Percentiles rank a stretch among this genome's conserved stretches.
phyloP scores from a whole-genome alignment of 2,329 filamentous ascomycete species.

The Paramyrothecium roridum region DNA sequence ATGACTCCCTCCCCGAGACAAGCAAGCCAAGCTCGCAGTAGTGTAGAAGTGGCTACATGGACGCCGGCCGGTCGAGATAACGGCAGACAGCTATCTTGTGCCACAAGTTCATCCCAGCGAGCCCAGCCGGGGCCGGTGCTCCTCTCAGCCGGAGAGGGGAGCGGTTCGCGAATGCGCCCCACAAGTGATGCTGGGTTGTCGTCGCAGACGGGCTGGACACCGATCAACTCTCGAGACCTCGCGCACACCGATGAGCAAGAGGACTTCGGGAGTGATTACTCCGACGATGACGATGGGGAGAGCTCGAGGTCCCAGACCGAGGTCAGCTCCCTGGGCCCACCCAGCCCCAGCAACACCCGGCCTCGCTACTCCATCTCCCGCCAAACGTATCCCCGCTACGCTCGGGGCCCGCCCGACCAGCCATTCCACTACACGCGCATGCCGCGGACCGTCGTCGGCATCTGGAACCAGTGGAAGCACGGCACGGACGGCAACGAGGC shows the following conservation, averaged over 20 bases:
- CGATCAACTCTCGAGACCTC: background rate
- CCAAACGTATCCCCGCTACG: slow-evolving; percentile 10
- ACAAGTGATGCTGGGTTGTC: no score
- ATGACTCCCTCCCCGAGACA: no score
- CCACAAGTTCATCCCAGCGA: no score
- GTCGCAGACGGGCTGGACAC: background rate
- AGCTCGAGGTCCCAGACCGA: slow-evolving; percentile 11
- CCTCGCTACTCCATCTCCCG: slow-evolving; percentile 15
- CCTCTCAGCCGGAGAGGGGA: no score
- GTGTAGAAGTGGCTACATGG: no score
- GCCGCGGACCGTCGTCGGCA: slow-evolving; percentile 14
- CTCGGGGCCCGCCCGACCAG: slow-evolving; percentile 8
- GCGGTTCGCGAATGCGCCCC: no score
- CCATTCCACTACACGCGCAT: slow-evolving; percentile 18
- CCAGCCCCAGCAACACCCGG: background rate
- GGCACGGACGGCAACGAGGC: slow-evolving; percentile 15
- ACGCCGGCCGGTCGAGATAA: no score
- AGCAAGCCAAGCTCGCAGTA: no score
- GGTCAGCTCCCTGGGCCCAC: background rate
- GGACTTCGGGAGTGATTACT: background rate
- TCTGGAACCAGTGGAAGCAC: slow-evolving; percentile 20
- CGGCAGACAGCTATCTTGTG: no score
- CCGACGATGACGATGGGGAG: slow-evolving; percentile 1
- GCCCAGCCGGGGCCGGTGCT: no score
- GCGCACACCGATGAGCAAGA: background rate